Conservation (phyloP, 2,329 filamentous ascomycete genomes). For the Fusarium denticulatum region DNA sequence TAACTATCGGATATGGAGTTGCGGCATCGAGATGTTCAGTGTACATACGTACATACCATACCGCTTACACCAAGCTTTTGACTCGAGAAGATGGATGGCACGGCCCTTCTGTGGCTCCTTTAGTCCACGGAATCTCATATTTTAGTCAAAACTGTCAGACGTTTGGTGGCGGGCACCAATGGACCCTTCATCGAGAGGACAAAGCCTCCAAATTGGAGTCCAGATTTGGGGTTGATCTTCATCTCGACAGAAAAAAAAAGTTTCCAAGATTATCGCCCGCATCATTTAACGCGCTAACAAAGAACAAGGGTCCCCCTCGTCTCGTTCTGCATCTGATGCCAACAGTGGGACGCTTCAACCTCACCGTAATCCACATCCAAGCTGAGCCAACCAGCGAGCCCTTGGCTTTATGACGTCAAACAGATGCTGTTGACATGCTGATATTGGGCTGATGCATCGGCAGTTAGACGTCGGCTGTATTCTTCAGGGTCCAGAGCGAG, state of each 20-base stretch:
- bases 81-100: slow-evolving; percentile 16
- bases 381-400: slow-evolving; percentile 28
- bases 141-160: slow-evolving; percentile 29
- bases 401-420: slow-evolving; percentile 38
- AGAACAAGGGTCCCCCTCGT: slow-evolving; percentile 29
- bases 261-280: slow-evolving; percentile 36
- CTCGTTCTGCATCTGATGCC: not conserved
- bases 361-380: slow-evolving; percentile 33
- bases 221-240: slow-evolving; percentile 39
- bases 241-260: slow-evolving; percentile 24
- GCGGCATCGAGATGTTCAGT: not conserved
- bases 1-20: not conserved
- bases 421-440: not conserved
- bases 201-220: slow-evolving; percentile 19
- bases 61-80: slow-evolving; percentile 16
- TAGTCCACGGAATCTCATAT: slow-evolving; percentile 13
- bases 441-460: slow-evolving; percentile 21
- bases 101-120: slow-evolving; percentile 25
- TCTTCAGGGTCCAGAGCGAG: slow-evolving; percentile 17
- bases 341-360: slow-evolving; percentile 23
- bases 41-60: not conserved
- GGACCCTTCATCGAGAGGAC: slow-evolving; percentile 7
- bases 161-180: slow-evolving; percentile 27
- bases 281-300: slow-evolving; percentile 37
- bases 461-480: slow-evolving; percentile 22